Conservation (phyloP, 2,329 filamentous ascomycete species). For the Cladophialophora immunda region DNA sequence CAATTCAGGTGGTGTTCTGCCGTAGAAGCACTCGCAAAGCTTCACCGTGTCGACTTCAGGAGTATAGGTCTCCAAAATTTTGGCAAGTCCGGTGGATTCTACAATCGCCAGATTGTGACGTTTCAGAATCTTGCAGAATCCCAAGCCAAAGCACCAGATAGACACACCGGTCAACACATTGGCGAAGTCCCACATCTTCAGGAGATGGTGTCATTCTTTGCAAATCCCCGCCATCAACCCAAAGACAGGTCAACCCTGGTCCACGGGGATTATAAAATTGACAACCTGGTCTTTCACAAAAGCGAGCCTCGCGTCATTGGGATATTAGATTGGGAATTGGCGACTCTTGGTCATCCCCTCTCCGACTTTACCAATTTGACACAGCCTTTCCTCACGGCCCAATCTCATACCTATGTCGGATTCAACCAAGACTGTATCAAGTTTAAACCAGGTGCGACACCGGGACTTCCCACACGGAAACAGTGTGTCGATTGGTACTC, state of each 20-base stretch:
- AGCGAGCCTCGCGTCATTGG: conserved; percentile 88
- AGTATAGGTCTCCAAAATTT: conserved; percentile 67
- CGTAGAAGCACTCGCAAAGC: conserved; percentile 79
- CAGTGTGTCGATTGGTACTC: conserved; percentile 72
- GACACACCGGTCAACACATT: not conserved
- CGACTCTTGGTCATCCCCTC: conserved; percentile 90
- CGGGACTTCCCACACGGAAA: conserved; percentile 70
- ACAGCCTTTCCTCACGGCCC: conserved; percentile 43
- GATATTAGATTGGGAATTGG: conserved; percentile 98
- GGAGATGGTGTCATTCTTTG: not conserved
- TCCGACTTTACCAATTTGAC: conserved; percentile 85
- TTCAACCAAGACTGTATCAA: conserved; percentile 42
- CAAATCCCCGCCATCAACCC: conserved; percentile 72
- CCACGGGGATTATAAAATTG: conserved; percentile 96
- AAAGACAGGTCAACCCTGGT: conserved; percentile 79
- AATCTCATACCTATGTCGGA: not conserved
- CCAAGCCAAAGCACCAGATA: not conserved
- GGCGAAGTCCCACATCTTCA: not conserved
- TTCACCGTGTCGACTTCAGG: conserved; percentile 76
- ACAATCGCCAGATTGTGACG: not conserved
- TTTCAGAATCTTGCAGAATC: not conserved
- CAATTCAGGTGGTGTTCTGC: conserved; percentile 83
- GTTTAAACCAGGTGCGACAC: conserved; percentile 70
- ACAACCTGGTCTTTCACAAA: conserved; percentile 87
- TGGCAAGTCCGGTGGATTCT: not conserved